Conservation (phyloP, 306 rosid species). For the Inga laurina region DNA sequence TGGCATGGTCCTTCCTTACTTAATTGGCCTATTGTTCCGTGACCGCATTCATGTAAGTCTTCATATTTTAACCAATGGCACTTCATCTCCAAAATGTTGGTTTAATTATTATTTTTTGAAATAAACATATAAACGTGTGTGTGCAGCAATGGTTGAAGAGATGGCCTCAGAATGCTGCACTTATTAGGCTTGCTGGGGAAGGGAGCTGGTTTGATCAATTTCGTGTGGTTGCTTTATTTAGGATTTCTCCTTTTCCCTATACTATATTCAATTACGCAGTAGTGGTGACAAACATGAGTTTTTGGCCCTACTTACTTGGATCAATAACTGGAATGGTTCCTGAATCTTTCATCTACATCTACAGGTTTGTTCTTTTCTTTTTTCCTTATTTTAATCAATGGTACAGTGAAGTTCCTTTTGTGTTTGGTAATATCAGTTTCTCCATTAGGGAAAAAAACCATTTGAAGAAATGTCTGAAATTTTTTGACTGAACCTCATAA, state of each 20-base stretch:
- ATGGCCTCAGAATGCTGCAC: constrained; percentile 90
- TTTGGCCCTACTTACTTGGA: constrained; percentile 96
- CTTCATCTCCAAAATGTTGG: not conserved
- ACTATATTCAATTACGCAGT: constrained; percentile 96
- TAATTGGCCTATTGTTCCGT: constrained; percentile 79
- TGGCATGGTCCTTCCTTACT: constrained; percentile 97
- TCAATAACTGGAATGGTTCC: constrained; percentile 97
- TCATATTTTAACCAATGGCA: not conserved
- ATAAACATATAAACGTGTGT: not conserved
- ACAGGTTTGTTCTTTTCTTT: constrained; percentile 52
- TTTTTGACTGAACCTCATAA: not conserved
- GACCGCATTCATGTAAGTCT: constrained; percentile 87
- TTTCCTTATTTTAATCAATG: not conserved
- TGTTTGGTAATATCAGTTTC: not conserved
- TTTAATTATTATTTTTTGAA: not conserved
- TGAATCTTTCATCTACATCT: constrained; percentile 93
- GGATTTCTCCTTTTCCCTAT: constrained; percentile 97
- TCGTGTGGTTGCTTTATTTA: constrained; percentile 82
- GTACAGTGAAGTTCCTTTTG: not conserved
- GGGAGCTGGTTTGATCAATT: constrained; percentile 94
- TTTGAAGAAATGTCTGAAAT: not conserved
- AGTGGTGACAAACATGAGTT: constrained; percentile 86
- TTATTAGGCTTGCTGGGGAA: constrained; percentile 93
- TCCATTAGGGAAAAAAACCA: not conserved
- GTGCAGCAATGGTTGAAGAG: constrained; percentile 84